A percentile compares a stretch with the other conserved stretches of the same genome.
These are phyloP conservation scores for Aspergillus clavatus DNA, from an alignment of 2,329 filamentous ascomycete genomes.

Conservation along the genomic window DNA sequence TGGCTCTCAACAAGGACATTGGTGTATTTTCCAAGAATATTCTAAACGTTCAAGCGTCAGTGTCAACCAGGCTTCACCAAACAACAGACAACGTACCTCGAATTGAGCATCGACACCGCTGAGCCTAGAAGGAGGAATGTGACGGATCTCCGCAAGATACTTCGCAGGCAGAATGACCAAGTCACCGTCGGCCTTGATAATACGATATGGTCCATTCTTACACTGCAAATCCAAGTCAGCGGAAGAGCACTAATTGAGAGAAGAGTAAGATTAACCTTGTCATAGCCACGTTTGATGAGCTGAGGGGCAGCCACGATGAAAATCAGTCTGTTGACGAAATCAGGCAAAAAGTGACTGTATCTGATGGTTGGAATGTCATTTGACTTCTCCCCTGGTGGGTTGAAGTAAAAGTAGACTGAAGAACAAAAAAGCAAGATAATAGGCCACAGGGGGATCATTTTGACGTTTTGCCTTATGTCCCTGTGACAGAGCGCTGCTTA, in stretches of 20 bases:
- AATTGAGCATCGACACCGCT: conserved; percentile 27
- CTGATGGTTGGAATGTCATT: conserved; percentile 20
- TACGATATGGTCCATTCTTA: conserved; percentile 22
- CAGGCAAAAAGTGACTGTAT: conserved; percentile 17
- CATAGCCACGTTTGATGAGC: conserved; percentile 25
- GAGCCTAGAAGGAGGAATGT: conserved; percentile 14
- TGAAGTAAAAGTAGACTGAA: neutral
- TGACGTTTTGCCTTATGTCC: too few relatives aligned
- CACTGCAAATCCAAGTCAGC: conserved; percentile 18
- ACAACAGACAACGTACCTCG: conserved; percentile 21
- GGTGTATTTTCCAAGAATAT: conserved; percentile 25
- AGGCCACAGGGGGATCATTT: neutral
- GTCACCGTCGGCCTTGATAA: conserved; percentile 28
- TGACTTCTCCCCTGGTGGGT: neutral
- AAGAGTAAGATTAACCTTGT: conserved; percentile 13
- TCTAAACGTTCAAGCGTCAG: conserved; percentile 13
- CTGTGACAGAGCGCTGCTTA: too few relatives aligned
- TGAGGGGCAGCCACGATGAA: conserved; percentile 19
- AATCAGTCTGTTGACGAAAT: conserved; percentile 23
- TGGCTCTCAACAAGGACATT: conserved; percentile 23
- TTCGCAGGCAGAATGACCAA: conserved; percentile 24
- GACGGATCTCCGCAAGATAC: conserved; percentile 23
- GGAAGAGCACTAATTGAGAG: neutral
- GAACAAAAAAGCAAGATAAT: neutral
- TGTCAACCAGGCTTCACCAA: too few relatives aligned